Percentiles rank a stretch among this genome's conserved stretches.
Conservation (phyloP, 179 eudicot species). For the Beta lomatogona region DNA sequence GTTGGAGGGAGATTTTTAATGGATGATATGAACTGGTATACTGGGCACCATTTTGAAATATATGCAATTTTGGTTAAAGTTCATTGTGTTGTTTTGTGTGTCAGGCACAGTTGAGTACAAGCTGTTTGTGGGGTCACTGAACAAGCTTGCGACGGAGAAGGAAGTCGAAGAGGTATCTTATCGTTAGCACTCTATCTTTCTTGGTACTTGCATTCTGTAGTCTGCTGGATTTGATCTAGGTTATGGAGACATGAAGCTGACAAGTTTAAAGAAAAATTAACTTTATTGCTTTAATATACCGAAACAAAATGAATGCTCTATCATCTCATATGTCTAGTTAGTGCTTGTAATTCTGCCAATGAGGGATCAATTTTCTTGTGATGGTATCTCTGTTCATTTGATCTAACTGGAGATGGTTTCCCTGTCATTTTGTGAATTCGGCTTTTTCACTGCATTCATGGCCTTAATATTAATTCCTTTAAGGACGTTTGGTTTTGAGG, state of each 20-base stretch:
- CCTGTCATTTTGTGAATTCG: no score
- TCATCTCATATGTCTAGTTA: background rate
- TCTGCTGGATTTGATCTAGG: background rate
- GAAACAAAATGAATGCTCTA: background rate
- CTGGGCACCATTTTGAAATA: background rate
- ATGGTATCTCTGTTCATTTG: no score
- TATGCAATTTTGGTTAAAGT: background rate
- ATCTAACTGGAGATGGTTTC: no score
- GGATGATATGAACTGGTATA: background rate
- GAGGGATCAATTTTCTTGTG: background rate
- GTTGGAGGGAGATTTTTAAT: background rate
- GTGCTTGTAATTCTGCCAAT: background rate
- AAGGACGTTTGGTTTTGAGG: background rate
- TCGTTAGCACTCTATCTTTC: background rate
- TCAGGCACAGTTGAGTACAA: constrained; percentile 91
- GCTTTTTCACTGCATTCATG: background rate
- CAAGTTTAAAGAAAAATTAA: background rate
- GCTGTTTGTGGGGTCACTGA: constrained; percentile 88
- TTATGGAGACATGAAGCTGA: background rate
- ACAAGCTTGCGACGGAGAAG: constrained; percentile 81
- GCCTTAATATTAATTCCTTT: background rate
- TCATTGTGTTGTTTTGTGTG: constrained; percentile 28
- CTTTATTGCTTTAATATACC: background rate
- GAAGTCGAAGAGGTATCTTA: constrained; percentile 91
- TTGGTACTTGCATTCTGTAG: background rate